Percentiles rank a stretch among this genome's conserved stretches.
Conservation (phyloP, 148 eudicot genomes). For the Camellia lanceoleosa region DNA sequence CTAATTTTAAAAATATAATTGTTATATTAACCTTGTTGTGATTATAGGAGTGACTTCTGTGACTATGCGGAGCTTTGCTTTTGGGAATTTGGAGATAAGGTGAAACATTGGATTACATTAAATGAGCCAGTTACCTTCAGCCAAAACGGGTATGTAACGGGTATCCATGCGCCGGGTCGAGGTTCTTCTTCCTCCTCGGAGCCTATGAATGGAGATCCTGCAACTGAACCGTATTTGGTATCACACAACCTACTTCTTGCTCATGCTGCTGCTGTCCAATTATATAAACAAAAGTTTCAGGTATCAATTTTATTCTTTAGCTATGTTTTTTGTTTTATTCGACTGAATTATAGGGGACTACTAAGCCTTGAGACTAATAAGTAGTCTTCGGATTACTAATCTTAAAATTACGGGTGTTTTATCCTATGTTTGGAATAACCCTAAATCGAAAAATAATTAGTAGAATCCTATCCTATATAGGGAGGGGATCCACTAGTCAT, state of each 20-base stretch:
- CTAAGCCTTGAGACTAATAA: no score
- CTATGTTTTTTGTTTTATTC: not conserved
- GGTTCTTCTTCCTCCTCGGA: slow-evolving; percentile 17
- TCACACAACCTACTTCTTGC: slow-evolving; percentile 52
- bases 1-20: no score
- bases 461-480: no score
- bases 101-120: slow-evolving; percentile 54
- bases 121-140: slow-evolving; percentile 44
- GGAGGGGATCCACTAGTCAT: no score
- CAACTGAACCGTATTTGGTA: slow-evolving; percentile 38
- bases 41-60: slow-evolving; percentile 39
- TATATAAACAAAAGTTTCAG: slow-evolving; percentile 43
- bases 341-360: no score
- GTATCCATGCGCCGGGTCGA: slow-evolving; percentile 35
- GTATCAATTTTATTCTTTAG: not conserved
- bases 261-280: slow-evolving; percentile 43
- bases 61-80: slow-evolving; percentile 49
- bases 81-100: slow-evolving; percentile 42
- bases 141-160: not conserved
- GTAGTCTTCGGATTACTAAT: no score
- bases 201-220: slow-evolving; percentile 24
- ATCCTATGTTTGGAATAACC: no score
- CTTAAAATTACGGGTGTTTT: no score
- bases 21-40: not conserved
- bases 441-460: no score